Percentiles rank a stretch among this genome's conserved stretches.
These are phyloP conservation scores for Candida berthetii DNA, from an alignment of 805 yeast genomes.

Conservation along the genomic window DNA sequence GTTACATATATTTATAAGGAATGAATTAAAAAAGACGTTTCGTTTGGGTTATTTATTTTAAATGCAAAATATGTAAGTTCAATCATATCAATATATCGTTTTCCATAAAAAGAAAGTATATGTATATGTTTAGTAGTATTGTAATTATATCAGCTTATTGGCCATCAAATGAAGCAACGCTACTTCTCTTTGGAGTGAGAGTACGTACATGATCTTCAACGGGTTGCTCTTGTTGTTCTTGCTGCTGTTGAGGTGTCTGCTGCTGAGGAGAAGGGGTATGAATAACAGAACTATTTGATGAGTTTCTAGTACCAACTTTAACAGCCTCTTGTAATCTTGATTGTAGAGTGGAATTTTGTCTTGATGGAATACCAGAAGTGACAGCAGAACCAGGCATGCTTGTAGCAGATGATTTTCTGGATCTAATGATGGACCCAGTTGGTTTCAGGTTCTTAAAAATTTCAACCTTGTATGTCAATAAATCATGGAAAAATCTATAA, in stretches of 20 bases:
- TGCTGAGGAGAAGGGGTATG: neutral
- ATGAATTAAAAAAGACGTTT: too few species aligned
- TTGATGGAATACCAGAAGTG: conserved; percentile 1
- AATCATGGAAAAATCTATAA: conserved; percentile 51
- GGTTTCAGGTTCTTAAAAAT: conserved; percentile 61
- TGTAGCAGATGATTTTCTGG: conserved; percentile 1
- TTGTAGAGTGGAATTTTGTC: conserved; percentile 18
- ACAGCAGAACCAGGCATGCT: neutral
- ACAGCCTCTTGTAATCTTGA: conserved; percentile 19
- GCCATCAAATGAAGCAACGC: too few species aligned
- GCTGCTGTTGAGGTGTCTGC: neutral
- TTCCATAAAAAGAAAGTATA: too few species aligned
- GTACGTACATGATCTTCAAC: neutral
- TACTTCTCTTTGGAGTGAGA: too few species aligned
- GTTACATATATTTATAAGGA: too few species aligned
- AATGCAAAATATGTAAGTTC: too few species aligned
- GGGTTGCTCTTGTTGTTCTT: neutral
- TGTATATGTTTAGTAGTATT: too few species aligned
- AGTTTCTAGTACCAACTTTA: conserved; percentile 4
- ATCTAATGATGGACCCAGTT: neutral
- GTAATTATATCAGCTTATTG: too few species aligned
- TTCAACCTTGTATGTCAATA: conserved; percentile 49
- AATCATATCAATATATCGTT: too few species aligned
- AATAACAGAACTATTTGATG: neutral
- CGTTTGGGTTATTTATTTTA: too few species aligned